phyloP scores from a whole-genome alignment of 257 asterid genomes.

The Euphrasia confusa region DNA sequence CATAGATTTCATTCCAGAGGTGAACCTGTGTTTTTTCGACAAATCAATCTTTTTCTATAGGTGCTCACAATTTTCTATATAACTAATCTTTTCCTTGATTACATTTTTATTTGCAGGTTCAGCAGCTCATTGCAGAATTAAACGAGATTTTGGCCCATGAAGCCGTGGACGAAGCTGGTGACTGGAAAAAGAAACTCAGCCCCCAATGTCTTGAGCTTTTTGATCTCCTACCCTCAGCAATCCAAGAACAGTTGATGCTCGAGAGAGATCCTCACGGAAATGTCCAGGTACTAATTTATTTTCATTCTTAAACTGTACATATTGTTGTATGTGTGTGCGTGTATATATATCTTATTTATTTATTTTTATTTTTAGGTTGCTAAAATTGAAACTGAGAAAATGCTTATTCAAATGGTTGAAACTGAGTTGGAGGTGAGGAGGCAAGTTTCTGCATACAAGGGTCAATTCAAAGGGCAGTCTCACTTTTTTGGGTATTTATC shows the following conservation, averaged over 20 bases:
- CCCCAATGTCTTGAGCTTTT: constrained; percentile 72
- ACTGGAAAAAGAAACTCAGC: constrained; percentile 78
- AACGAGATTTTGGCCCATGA: constrained; percentile 97
- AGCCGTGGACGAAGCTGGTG: constrained; percentile 86
- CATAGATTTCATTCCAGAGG: constrained; percentile 99
- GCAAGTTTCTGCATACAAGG: constrained; percentile 54
- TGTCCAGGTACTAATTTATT: constrained; percentile 58
- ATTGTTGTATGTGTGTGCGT: neutral
- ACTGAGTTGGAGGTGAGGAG: constrained; percentile 78
- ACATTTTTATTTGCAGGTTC: constrained; percentile 53
- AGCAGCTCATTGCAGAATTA: constrained; percentile 83
- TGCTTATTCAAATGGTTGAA: constrained; percentile 98
- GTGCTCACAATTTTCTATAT: neutral
- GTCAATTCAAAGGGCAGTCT: constrained; percentile 85
- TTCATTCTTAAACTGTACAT: constrained; percentile 3
- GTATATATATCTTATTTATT: too few species aligned
- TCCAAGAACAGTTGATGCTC: constrained; percentile 92
- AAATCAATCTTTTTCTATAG: neutral
- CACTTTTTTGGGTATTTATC: constrained; percentile 81
- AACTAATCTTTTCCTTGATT: neutral
- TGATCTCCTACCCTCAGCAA: constrained; percentile 79
- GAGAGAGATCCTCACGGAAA: constrained; percentile 99
- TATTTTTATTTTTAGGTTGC: constrained; percentile 60
- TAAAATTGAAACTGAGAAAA: constrained; percentile 82
- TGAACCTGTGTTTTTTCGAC: constrained; percentile 20